Base-by-base conservation (phyloP, 306 rosid genomes). In the Cajanus cajan region DNA sequence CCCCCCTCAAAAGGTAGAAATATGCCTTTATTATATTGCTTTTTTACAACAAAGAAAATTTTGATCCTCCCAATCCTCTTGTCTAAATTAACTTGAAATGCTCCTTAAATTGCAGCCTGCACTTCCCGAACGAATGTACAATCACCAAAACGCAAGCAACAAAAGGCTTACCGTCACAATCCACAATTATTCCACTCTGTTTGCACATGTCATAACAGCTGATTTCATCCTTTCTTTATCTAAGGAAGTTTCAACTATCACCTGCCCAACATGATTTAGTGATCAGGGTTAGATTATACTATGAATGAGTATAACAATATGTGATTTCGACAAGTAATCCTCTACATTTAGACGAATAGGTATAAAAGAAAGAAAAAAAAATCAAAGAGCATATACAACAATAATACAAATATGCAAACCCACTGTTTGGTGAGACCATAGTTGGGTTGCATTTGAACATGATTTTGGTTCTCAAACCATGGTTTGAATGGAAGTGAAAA, bases 161-260 rank as follows among this genome's bases (percentile, higher is more conserved):
- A 45, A 52, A 63, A 45, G 59, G 79, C 24, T 78, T 33, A n/a
- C 54, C 55, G 74, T 54, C 65, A 71, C 50, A 77, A 18, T 28
- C 25, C 74, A 13, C 54, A 18, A 69, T 87, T 93, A 90, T 62
- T 86, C 89, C 78, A 93, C 98, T 79, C 77, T 93, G 86, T 80
- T 90, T 39, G 96, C 84, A 71, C 96, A 91, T 73, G 85, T 66
- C 82, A 86, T 74, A 81, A 92, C 90, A 37, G 87, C 87, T 75
- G 93, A 85, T 76, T 93, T 95, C 89, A 95, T 84, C 85, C 43
- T 82, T 78, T 95, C 97, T 81, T 90, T 89, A 78, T 82, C 90
- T 82, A 95, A 65, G n/a, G 91, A 87, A 6, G 97, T 86, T 82
- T 90, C 83, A 78, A 95, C 93, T 44, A 95, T 86, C 61, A 95